Evolutionary conservation across 805 yeast genomes (phyloP), one percentile per base, ranked within the genome.

Genomic region (Teunomyces gatunensis): DNA sequence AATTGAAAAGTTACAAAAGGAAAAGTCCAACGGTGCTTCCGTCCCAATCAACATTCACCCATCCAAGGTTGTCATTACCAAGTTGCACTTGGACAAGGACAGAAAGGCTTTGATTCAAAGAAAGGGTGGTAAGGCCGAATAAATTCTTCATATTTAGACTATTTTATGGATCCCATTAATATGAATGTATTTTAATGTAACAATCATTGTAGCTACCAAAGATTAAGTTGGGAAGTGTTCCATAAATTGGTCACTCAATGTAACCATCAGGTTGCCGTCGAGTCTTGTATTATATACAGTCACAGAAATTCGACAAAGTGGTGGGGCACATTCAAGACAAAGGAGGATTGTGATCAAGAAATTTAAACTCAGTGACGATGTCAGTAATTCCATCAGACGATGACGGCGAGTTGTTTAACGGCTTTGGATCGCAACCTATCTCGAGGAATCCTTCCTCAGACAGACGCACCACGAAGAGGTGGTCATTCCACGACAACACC

Each of bases 11-110:
- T 82, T 94, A 75, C 84, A 92, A 80, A 87, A 85, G 81, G 98
- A 94, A 81, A 94, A 94, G 84, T 89, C 96, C 63, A 87, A 85
- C 81, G 98, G 97, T 80, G 95, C 96, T 70, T 83, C 97, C 56
- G 87, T 91, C 64, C 98, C 97, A 75, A 81, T 92, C 77, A 89
- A 90, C 87, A 83, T 94, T 64, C 96, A 92, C 83, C 96, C 99
- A 74, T 92, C 98, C 57, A 94, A 94, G 84, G 96, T 94, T 73
- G 97, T 92, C 78, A 89, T 94, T 79, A 94, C 98, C 81, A 89
- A 89, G 81, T 84, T 94, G 77, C 89, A 90, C 85, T 86, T 94
- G 76, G 97, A 92, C 86, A 88, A 88, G 81, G 96, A 92, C 87
- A 88, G 99, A 85, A 91, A 92, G 85, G 95, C 88, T 75, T 85